phyloP scores from a whole-genome alignment of 2,329 filamentous ascomycete genomes.

The Botrytis sinoallii region DNA sequence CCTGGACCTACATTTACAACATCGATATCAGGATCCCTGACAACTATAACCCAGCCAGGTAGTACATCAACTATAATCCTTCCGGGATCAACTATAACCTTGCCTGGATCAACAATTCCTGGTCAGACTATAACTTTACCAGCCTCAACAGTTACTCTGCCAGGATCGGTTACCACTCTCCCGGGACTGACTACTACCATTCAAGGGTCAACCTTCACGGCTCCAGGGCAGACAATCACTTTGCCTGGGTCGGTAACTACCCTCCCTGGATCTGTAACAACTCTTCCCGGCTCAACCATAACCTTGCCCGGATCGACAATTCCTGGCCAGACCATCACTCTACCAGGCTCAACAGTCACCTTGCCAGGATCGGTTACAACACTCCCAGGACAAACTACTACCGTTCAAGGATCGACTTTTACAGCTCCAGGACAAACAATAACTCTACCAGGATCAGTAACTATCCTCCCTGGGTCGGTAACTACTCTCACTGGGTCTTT shows the following conservation, averaged over 20 bases:
- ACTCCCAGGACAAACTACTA: background rate
- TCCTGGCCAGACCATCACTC: background rate
- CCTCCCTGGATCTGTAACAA: background rate
- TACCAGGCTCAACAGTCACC: background rate
- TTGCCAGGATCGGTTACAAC: conserved; percentile 1
- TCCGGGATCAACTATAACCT: background rate
- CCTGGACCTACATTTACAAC: conserved; percentile 21
- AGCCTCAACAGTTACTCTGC: background rate
- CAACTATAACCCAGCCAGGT: conserved; percentile 18
- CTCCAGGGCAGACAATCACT: conserved; percentile 19
- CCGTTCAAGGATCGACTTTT: background rate
- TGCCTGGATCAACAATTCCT: conserved; percentile 3
- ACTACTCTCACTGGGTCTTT: conserved; percentile 11
- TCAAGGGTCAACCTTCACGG: conserved; percentile 22
- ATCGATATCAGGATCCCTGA: conserved; percentile 20
- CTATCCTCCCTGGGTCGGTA: background rate
- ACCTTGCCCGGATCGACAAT: background rate
- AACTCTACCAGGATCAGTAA: background rate
- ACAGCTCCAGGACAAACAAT: background rate
- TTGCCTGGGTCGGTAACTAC: conserved; percentile 21
- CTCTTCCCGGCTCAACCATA: background rate
- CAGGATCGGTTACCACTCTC: background rate
- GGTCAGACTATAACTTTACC: background rate
- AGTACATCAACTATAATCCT: conserved; percentile 14
- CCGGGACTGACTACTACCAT: conserved; percentile 18